These are phyloP conservation scores for Bisporella sp. DNA, from an alignment of 2,329 filamentous ascomycete species.

Conservation along the genomic window DNA sequence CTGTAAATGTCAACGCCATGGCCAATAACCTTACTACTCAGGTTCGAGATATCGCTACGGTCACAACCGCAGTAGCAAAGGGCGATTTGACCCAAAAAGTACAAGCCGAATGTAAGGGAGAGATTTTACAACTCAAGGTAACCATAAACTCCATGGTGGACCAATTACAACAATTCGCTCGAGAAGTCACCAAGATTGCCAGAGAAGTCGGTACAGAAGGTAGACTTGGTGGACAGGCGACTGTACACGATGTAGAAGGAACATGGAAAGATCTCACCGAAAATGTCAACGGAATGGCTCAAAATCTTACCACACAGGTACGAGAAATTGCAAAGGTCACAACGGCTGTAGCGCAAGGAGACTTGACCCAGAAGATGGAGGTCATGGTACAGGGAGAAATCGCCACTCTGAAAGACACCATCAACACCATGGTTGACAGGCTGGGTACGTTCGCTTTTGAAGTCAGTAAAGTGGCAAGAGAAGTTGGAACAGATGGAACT, in stretches of 20 bases:
- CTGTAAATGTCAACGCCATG: constrained; percentile 83
- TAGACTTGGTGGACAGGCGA: constrained; percentile 87
- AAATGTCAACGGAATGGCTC: constrained; percentile 97
- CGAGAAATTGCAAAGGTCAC: constrained; percentile 96
- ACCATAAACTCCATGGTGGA: constrained; percentile 99
- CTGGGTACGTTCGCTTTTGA: constrained; percentile 93
- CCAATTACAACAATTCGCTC: constrained; percentile 91
- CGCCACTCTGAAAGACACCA: constrained; percentile 89
- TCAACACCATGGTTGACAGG: constrained; percentile 98
- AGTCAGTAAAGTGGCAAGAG: constrained; percentile 89
- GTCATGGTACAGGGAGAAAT: constrained; percentile 94
- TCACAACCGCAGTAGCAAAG: constrained; percentile 64
- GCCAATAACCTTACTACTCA: constrained; percentile 81
- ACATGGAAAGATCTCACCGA: constrained; percentile 96
- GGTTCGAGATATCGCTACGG: constrained; percentile 89
- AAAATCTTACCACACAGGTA: constrained; percentile 95
- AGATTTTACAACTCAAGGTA: constrained; percentile 90
- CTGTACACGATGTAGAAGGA: constrained; percentile 91
- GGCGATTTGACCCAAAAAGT: constrained; percentile 97
- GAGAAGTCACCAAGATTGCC: constrained; percentile 93
- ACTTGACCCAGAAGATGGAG: constrained; percentile 92
- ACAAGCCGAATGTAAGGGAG: constrained; percentile 83
- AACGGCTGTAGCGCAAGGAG: constrained; percentile 87
- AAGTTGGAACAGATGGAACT: constrained; percentile 93
- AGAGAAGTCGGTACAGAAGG: constrained; percentile 96